Conservation (phyloP, 2,329 filamentous ascomycete genomes). For the Calonectria henricotiae region DNA sequence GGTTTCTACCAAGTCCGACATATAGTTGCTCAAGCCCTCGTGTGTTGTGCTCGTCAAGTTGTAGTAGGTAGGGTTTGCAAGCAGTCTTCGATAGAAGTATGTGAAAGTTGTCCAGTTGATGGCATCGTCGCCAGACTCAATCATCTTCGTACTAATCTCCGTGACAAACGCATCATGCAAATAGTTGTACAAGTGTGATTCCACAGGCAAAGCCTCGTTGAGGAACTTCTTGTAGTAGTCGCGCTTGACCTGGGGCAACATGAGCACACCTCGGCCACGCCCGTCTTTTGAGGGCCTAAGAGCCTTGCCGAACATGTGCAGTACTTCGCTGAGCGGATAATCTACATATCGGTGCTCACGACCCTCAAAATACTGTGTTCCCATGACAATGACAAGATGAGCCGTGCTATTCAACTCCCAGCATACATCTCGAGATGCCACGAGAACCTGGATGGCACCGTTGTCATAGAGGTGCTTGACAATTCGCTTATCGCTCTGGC, state of each 20-base stretch:
- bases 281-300: slow-evolving; percentile 85
- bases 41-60: slow-evolving; percentile 90
- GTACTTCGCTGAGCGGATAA: slow-evolving; percentile 92
- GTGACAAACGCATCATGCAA: slow-evolving; percentile 97
- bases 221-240: slow-evolving; percentile 99
- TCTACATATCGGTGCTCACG: slow-evolving; percentile 97
- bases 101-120: slow-evolving; percentile 99
- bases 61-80: slow-evolving; percentile 98
- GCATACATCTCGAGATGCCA: slow-evolving; percentile 87
- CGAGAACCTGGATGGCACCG: slow-evolving; percentile 89
- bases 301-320: slow-evolving; percentile 98
- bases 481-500: slow-evolving; percentile 90
- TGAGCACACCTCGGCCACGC: slow-evolving; percentile 90
- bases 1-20: slow-evolving; percentile 95
- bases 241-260: slow-evolving; percentile 94
- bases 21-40: slow-evolving; percentile 92
- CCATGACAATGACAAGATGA: slow-evolving; percentile 96
- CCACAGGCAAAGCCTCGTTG: slow-evolving; percentile 94
- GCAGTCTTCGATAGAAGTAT: slow-evolving; percentile 95
- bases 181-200: slow-evolving; percentile 93
- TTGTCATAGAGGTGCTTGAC: slow-evolving; percentile 93
- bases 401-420: slow-evolving; percentile 94
- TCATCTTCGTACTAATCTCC: slow-evolving; percentile 96
- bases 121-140: slow-evolving; percentile 94
- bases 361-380: slow-evolving; percentile 97